Conservation (phyloP, 2,329 filamentous ascomycete genomes). For the Drechslerella coelobrocha region DNA sequence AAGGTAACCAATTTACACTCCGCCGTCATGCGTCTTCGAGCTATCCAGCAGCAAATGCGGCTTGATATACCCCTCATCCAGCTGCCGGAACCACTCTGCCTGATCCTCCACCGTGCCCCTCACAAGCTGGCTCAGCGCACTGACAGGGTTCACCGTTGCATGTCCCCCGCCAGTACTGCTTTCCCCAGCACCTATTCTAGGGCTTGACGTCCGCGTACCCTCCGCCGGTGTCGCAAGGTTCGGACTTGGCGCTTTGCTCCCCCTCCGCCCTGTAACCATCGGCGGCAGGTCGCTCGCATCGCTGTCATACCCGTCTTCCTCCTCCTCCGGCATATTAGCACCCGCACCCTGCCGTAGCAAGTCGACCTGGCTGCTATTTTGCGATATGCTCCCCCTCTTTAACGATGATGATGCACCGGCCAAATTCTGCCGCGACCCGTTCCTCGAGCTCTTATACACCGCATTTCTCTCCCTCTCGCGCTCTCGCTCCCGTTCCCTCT, state of each 20-base stretch:
- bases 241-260: conserved; percentile 28
- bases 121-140: conserved; percentile 55
- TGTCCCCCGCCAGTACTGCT: conserved; percentile 56
- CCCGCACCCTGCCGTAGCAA: conserved; percentile 12
- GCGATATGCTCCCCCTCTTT: conserved; percentile 8
- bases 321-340: conserved; percentile 3
- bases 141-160: conserved; percentile 49
- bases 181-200: conserved; percentile 62
- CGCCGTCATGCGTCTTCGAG: conserved; percentile 59
- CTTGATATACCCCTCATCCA: conserved; percentile 97
- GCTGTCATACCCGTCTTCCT: conserved; percentile 60
- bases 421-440: conserved; percentile 26
- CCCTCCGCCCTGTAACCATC: conserved; percentile 49
- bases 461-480: conserved; percentile 18
- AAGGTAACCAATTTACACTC: conserved; percentile 50
- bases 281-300: conserved; percentile 66
- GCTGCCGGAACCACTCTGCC: conserved; percentile 83
- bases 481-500: conserved; percentile 31
- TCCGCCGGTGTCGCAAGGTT: conserved; percentile 44
- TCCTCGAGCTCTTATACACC: conserved; percentile 6
- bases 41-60: conserved; percentile 81
- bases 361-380: conserved; percentile 35
- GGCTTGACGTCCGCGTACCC: conserved; percentile 55
- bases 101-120: conserved; percentile 82
- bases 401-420: neutral